Evolutionary conservation across 208 protist genomes (phyloP), one percentile per base, ranked within the genome.

Genomic region (Tritrichomonas musculus): DNA sequence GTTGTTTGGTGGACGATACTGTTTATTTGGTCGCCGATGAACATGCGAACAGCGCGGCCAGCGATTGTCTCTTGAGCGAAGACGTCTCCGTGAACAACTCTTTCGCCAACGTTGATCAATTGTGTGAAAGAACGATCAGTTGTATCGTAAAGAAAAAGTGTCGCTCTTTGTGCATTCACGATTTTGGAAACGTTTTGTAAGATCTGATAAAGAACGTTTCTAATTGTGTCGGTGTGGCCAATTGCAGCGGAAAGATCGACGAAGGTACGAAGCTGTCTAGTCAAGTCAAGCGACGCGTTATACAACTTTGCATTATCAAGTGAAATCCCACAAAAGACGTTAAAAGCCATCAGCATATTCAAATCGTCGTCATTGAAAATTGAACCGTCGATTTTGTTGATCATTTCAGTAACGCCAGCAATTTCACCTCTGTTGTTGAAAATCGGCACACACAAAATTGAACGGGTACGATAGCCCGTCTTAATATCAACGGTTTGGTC

Each of bases 371-470:
- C 88, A 50, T 92, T 44, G 33, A 92, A 92, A 20, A 2, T 22
- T 27, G 22, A 50, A 5, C 4, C 9, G 11, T 49, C 88, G 20
- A 49, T 64, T 49, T 92, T 92, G 55, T 92, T 92, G 53, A 92
- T 92, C 57, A 69, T 69, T 69, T 92, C 55, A 25, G 57, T 64
- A 1, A 92, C 88, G 13, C 88, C 88, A 20, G 57, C 88, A 72
- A 72, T 72, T 55, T 92, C 88, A 39, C 57, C 88, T 92, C 57
- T 64, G 55, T 92, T 92, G 27, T 92, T 69, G 33, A 41, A 69
- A 47, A 92, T 69, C 14, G 88, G 88, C 0, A 92, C 27, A 49
- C 88, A 92, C 0, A 92, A 64, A 57, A 92, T 92, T 9, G 9
- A 30, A 17, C 72, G 69, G 25, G 88, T 92, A 27, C 57, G 50